Base-by-base conservation (phyloP, 2,329 filamentous ascomycete genomes). In the Myriosclerotinia duriaeana region DNA sequence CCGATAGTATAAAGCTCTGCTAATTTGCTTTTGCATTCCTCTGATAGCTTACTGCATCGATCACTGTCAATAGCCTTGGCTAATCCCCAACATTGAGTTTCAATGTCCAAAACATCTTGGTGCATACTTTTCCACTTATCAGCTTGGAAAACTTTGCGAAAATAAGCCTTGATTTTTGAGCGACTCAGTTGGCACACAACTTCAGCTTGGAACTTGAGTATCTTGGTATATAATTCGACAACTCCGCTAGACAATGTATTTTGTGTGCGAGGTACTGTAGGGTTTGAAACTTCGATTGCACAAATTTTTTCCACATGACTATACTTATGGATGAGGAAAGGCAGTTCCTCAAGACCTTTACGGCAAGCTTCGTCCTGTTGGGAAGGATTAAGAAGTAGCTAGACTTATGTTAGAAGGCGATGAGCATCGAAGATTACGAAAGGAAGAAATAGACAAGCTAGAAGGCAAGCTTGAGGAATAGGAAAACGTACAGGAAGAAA, bases 161-260 rank as follows among this genome's bases (percentile, higher is more conserved):
- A 30, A 42, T 62, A 62, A 22, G n/a, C 30, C n/a, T 30, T 26
- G n/a, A 53, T 30, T 9, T 26, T 53, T 6, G 34, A 11, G 7
- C 34, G 46, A 11, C 11, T 14, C 2, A 40, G n/a, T 52, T 62
- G 46, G 4, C 59, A 52, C n/a, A 53, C 17, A 20, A 20, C 34
- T 20, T 62, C 34, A 9, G 60, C 36, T 50, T 63, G 44, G 11
- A 63, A 63, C n/a, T 3, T 17, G 1, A 63, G 46, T 40, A 63
- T 63, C 15, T 53, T 26, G 22, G 60, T 53, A 63, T 63, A 63
- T 9, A 63, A 15, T 1, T 63, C 50, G 9, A 40, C 36, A 15
- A 63, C 53, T 17, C 26, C 36, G 12, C 5, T 30, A 2, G n/a
- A 53, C n/a, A 63, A 42, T 20, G 15, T 20, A 44, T n/a, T 1